A percentile compares a stretch with the other conserved stretches of the same genome.
Evolutionary conservation across 352 stramenopile species (phyloP).

Genomic region (Aphanomyces stellatus): DNA sequence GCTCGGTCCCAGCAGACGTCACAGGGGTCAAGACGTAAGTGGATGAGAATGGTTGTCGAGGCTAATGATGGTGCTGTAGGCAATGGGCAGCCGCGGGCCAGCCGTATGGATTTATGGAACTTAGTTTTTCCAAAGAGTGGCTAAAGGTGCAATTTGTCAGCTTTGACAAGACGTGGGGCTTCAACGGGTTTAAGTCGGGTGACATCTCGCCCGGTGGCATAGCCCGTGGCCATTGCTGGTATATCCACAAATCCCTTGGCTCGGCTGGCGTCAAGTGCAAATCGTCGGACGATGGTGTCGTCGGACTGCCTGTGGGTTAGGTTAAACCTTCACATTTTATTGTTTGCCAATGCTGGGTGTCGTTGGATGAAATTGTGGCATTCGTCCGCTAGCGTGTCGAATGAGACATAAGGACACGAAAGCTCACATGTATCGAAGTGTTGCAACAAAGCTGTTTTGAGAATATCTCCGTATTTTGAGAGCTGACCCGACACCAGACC

Average conservation of each 20-base stretch:
- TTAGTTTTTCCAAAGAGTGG: constrained; percentile 78
- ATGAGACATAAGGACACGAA: no score
- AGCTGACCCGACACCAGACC: no score
- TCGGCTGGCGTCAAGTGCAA: neutral
- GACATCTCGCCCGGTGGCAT: neutral
- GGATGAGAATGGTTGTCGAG: neutral
- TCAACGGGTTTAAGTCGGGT: constrained; percentile 24
- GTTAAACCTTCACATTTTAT: no score
- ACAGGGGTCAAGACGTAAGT: neutral
- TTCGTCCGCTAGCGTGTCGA: no score
- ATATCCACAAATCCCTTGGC: neutral
- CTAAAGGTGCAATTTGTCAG: constrained; percentile 74
- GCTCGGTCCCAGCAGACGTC: neutral
- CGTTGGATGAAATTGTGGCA: no score
- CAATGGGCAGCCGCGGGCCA: constrained; percentile 18
- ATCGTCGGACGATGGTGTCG: neutral
- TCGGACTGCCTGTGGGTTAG: neutral
- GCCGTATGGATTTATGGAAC: constrained; percentile 76
- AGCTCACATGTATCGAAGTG: no score
- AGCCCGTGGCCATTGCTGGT: neutral
- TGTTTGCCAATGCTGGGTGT: no score
- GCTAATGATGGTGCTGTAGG: neutral
- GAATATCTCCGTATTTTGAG: no score
- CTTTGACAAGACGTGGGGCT: constrained; percentile 67
- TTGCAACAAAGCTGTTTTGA: no score